A percentile compares a stretch with the other conserved stretches of the same genome.
phyloP scores from a whole-genome alignment of 2,329 filamentous ascomycete species.

The Colletotrichum tropicicola region DNA sequence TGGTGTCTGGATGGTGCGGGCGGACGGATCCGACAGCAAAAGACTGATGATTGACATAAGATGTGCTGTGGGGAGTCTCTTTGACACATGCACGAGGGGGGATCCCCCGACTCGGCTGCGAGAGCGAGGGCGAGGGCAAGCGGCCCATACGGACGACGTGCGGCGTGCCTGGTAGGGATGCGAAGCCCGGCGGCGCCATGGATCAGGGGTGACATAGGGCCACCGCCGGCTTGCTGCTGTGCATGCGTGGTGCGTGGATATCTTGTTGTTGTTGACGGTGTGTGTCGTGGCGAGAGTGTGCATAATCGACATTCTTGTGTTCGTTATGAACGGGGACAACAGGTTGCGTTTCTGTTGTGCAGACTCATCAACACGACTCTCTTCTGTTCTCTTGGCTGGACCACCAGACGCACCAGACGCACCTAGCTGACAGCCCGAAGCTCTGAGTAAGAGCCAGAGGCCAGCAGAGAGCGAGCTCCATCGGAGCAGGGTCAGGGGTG shows the following conservation, averaged over 20 bases:
- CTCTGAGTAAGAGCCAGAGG: too few relatives aligned
- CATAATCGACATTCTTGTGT: background rate
- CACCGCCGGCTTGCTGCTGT: background rate
- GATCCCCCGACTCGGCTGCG: background rate
- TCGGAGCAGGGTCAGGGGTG: constrained; percentile 7
- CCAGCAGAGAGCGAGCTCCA: background rate
- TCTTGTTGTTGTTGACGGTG: background rate
- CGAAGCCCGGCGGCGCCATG: background rate
- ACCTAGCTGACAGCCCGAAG: too few relatives aligned
- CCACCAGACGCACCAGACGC: too few relatives aligned
- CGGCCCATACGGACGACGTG: constrained; percentile 12
- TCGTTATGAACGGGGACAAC: background rate
- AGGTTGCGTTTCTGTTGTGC: too few relatives aligned
- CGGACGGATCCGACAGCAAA: constrained; percentile 26
- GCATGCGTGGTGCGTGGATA: constrained; percentile 3
- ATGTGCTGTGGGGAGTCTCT: constrained; percentile 20
- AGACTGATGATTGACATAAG: constrained; percentile 30
- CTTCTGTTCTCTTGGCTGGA: too few relatives aligned
- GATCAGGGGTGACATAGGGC: constrained; percentile 14
- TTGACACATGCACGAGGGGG: constrained; percentile 22
- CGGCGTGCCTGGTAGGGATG: constrained; percentile 17
- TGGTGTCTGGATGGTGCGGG: constrained; percentile 11
- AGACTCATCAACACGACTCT: too few relatives aligned
- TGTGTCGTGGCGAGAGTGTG: background rate
- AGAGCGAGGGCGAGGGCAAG: background rate